Percentiles rank a stretch among this genome's conserved stretches.
Evolutionary conservation across 202 grass and related monocot species (phyloP).

Genomic region (Setaria italica): DNA sequence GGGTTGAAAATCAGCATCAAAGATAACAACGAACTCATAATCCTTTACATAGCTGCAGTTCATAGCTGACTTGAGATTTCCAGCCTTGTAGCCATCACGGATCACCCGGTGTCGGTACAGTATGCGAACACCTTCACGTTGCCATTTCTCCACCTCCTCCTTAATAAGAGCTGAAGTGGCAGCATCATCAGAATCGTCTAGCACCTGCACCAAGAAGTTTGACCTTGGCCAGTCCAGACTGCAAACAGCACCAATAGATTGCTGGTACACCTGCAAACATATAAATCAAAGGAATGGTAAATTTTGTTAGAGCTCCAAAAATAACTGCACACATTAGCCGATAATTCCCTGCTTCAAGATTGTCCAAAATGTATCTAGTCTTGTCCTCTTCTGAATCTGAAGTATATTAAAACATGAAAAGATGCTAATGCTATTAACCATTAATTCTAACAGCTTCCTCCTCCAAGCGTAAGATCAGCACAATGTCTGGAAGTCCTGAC

Average conservation of each 20-base stretch:
- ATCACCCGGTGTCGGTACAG: conserved; percentile 67
- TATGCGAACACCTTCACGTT: conserved; percentile 60
- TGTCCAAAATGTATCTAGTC: not conserved
- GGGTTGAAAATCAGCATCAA: conserved; percentile 85
- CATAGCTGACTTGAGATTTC: conserved; percentile 89
- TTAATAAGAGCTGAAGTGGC: conserved; percentile 63
- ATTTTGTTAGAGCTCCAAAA: conserved; percentile 8
- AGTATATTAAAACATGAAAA: conserved; percentile 2
- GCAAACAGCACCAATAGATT: conserved; percentile 82
- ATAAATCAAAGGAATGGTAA: conserved; percentile 13
- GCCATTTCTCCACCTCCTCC: conserved; percentile 80
- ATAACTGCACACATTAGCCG: not conserved
- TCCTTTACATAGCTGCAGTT: conserved; percentile 82
- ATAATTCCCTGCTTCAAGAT: not conserved
- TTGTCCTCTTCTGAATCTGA: not conserved
- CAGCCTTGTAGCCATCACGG: conserved; percentile 85
- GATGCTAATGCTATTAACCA: not conserved
- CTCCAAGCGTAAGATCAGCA: not conserved
- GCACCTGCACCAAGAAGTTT: conserved; percentile 72
- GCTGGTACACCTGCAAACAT: conserved; percentile 76
- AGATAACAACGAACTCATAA: conserved; percentile 86
- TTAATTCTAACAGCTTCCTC: not conserved
- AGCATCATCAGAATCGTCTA: conserved; percentile 79
- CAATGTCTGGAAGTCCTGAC: not conserved
- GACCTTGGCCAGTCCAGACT: conserved; percentile 79